Percentiles rank a stretch among this genome's conserved stretches.
phyloP scores from a whole-genome alignment of 257 asterid species.

The Nicotiana undulata region DNA sequence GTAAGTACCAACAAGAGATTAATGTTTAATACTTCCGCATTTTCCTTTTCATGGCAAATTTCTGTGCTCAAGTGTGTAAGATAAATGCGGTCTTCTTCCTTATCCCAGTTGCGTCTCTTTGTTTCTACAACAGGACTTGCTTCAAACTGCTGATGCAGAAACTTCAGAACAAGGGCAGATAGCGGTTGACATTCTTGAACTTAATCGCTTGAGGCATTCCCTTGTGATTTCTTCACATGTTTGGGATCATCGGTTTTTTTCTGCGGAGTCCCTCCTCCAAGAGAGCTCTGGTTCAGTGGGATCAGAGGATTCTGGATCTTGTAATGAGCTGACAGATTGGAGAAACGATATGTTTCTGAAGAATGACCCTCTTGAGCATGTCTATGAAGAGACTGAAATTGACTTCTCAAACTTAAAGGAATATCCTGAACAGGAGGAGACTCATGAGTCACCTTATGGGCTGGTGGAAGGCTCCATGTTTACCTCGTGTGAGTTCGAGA shows the following conservation, averaged over 20 bases:
- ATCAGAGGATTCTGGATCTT: slow-evolving; percentile 21
- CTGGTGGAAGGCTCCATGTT: slow-evolving; percentile 20
- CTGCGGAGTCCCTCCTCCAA: slow-evolving; percentile 50
- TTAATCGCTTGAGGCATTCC: slow-evolving; percentile 68
- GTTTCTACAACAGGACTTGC: slow-evolving; percentile 39
- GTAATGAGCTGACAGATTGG: slow-evolving; percentile 18
- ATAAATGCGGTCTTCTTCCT: not conserved
- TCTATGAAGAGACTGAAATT: slow-evolving; percentile 23
- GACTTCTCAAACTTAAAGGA: slow-evolving; percentile 26
- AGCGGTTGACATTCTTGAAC: slow-evolving; percentile 61
- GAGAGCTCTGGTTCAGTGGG: slow-evolving; percentile 30
- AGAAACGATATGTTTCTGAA: slow-evolving; percentile 20
- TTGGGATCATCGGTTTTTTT: slow-evolving; percentile 61
- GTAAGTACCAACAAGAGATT: slow-evolving; percentile 29
- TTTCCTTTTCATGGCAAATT: not conserved
- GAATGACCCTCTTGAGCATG: slow-evolving; percentile 24
- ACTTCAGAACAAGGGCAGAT: slow-evolving; percentile 20
- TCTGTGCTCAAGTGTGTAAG: not conserved
- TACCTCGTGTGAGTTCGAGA: slow-evolving; percentile 12
- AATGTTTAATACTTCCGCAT: not conserved
- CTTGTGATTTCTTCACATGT: slow-evolving; percentile 50
- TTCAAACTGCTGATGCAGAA: slow-evolving; percentile 30
- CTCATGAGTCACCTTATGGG: not conserved
- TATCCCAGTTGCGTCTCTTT: not conserved
- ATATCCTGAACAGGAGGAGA: slow-evolving; percentile 4